Conservation (phyloP, 2,329 filamentous ascomycete genomes). For the Shiraia sp. region DNA sequence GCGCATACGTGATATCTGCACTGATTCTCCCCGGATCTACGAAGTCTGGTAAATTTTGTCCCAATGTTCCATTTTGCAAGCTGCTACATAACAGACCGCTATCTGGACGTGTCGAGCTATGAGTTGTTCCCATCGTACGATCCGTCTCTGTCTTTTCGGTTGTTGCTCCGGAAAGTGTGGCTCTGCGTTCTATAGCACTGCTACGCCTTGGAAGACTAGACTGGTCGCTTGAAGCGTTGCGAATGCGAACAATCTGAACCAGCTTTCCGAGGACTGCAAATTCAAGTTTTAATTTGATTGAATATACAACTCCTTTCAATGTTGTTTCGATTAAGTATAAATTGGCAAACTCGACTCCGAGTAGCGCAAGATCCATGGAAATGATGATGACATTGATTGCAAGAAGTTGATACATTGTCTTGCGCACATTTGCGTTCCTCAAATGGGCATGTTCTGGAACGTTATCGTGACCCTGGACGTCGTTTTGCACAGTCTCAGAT, state of each 20-base stretch:
- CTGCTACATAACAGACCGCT: slow-evolving; percentile 8
- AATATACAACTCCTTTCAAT: slow-evolving; percentile 50
- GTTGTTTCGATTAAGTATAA: slow-evolving; percentile 42
- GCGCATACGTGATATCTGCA: slow-evolving; percentile 30
- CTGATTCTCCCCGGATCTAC: slow-evolving; percentile 28
- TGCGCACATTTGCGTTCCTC: slow-evolving; percentile 21
- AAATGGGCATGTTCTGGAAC: slow-evolving; percentile 24
- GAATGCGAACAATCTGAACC: slow-evolving; percentile 39
- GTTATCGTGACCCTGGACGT: slow-evolving; percentile 38
- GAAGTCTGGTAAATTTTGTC: slow-evolving; percentile 30
- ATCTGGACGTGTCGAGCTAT: not conserved
- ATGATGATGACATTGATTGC: slow-evolving; percentile 42
- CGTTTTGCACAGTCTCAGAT: slow-evolving; percentile 27
- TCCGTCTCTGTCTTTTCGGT: slow-evolving; percentile 22
- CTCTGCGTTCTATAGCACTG: slow-evolving; percentile 8
- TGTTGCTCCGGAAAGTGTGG: slow-evolving; percentile 13
- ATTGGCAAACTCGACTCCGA: slow-evolving; percentile 37
- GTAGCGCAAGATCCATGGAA: slow-evolving; percentile 33
- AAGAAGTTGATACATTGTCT: slow-evolving; percentile 42
- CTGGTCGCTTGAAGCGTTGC: slow-evolving; percentile 22
- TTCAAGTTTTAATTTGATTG: slow-evolving; percentile 59
- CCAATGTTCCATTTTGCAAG: slow-evolving; percentile 1
- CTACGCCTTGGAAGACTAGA: slow-evolving; percentile 6
- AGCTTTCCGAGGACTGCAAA: slow-evolving; percentile 57
- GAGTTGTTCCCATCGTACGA: not conserved